phyloP scores from a whole-genome alignment of 225 moss, liverwort and hornwort genomes.

The Polytrichum commune region DNA sequence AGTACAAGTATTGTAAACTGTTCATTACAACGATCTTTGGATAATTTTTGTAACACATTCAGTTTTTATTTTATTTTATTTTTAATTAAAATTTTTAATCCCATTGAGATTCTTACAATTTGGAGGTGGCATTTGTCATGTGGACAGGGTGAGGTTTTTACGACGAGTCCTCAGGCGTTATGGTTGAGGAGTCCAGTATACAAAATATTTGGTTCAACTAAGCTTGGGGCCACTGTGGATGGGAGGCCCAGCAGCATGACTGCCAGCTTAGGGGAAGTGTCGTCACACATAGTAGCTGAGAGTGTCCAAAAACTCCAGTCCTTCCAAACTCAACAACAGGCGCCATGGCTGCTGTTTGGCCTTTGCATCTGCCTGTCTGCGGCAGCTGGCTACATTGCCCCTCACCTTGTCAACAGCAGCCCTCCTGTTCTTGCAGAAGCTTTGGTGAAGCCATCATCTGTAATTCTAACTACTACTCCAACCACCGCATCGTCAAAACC shows the following conservation, averaged over 20 bases:
- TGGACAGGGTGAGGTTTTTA: conserved; percentile 22
- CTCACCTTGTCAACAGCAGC: conserved; percentile 45
- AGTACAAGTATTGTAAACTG: too few species aligned
- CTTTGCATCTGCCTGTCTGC: conserved; percentile 41
- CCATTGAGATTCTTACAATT: not conserved
- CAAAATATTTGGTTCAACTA: conserved; percentile 8
- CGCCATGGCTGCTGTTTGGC: conserved; percentile 77
- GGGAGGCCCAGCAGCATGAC: conserved; percentile 53
- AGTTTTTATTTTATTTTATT: not conserved
- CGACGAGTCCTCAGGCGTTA: conserved; percentile 5
- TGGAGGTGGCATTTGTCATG: not conserved
- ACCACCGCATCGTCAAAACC: conserved; percentile 23
- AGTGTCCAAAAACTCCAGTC: conserved; percentile 53
- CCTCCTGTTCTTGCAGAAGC: conserved; percentile 44
- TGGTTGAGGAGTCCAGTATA: conserved; percentile 14
- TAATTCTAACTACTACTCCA: conserved; percentile 24
- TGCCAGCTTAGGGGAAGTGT: conserved; percentile 54
- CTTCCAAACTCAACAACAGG: conserved; percentile 57
- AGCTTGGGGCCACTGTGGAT: conserved; percentile 38
- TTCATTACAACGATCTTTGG: too few species aligned
- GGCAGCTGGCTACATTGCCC: conserved; percentile 33
- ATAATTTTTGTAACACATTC: not conserved
- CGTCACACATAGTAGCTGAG: conserved; percentile 42
- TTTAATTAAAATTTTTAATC: too few species aligned
- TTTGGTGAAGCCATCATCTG: conserved; percentile 33